Percentiles rank a stretch among this genome's conserved stretches.
Conservation (phyloP, 176 grass and related monocot genomes). For the Olyra latifolia region DNA sequence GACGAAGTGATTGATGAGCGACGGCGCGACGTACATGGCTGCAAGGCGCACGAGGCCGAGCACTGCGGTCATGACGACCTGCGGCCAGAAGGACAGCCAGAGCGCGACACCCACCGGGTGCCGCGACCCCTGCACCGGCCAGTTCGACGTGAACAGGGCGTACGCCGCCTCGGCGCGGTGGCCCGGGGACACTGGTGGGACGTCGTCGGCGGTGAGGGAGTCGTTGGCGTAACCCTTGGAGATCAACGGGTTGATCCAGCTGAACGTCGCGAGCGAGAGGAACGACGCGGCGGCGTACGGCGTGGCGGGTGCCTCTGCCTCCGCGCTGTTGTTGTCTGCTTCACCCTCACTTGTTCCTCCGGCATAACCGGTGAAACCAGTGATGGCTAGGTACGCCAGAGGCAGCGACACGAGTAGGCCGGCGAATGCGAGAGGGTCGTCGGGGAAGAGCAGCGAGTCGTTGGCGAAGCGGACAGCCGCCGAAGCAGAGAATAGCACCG, state of each 20-base stretch:
- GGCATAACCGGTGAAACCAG: background rate
- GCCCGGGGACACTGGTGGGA: constrained; percentile 16
- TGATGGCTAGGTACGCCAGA: constrained; percentile 13
- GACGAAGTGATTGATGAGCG: constrained; percentile 40
- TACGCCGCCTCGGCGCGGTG: constrained; percentile 24
- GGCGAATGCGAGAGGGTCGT: constrained; percentile 31
- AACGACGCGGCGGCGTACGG: constrained; percentile 37
- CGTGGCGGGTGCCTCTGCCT: background rate
- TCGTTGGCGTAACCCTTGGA: constrained; percentile 13
- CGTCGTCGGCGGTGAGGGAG: constrained; percentile 20
- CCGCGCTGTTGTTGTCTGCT: background rate
- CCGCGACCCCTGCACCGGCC: constrained; percentile 27
- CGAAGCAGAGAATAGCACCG: constrained; percentile 18
- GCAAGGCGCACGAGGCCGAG: constrained; percentile 31
- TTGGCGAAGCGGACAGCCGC: background rate
- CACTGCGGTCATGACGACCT: constrained; percentile 12
- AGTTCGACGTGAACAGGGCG: constrained; percentile 30
- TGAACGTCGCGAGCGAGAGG: constrained; percentile 40
- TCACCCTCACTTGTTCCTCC: background rate
- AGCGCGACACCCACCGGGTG: constrained; percentile 43
- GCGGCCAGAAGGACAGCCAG: constrained; percentile 45
- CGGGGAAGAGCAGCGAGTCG: constrained; percentile 10
- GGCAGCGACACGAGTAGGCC: constrained; percentile 26
- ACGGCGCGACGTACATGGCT: constrained; percentile 45
- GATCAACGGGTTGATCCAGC: constrained; percentile 46